These are phyloP conservation scores for Collybiopsis luxurians DNA, from an alignment of 768 basidiomycete genomes.

Conservation along the genomic window DNA sequence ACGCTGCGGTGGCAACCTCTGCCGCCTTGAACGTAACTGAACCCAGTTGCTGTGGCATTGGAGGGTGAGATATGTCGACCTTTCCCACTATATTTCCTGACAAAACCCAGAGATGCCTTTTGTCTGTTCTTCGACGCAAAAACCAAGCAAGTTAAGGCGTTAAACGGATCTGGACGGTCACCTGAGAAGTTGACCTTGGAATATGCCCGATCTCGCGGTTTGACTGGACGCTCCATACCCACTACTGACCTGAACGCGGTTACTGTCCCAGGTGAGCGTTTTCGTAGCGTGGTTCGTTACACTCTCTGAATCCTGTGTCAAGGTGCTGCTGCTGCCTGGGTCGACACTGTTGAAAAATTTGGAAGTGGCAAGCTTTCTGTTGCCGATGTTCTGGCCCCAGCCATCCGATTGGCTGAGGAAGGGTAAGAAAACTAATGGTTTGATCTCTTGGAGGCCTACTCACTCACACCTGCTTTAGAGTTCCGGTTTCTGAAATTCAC, in stretches of 20 bases:
- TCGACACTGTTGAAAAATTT: slow-evolving; percentile 80
- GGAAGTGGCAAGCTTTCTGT: slow-evolving; percentile 68
- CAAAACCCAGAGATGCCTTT: slow-evolving; percentile 69
- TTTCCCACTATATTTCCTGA: slow-evolving; percentile 6
- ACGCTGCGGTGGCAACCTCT: slow-evolving; percentile 92
- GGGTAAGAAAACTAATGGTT: slow-evolving; percentile 48
- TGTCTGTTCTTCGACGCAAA: slow-evolving; percentile 90
- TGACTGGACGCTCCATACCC: slow-evolving; percentile 70
- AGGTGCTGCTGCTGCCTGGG: slow-evolving; percentile 95
- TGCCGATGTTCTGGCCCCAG: slow-evolving; percentile 80
- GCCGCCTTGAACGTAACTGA: slow-evolving; percentile 93
- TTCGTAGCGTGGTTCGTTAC: neutral
- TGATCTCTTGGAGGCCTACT: neutral
- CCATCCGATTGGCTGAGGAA: slow-evolving; percentile 88
- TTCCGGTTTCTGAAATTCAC: slow-evolving; percentile 85
- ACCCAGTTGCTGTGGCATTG: slow-evolving; percentile 87
- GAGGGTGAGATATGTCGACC: slow-evolving; percentile 54
- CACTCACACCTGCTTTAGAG: slow-evolving; percentile 38
- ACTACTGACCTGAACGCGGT: slow-evolving; percentile 83
- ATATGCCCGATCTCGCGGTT: slow-evolving; percentile 64
- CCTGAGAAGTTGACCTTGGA: slow-evolving; percentile 79
- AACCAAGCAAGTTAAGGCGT: slow-evolving; percentile 75
- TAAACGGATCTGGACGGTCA: slow-evolving; percentile 91
- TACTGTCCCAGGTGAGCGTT: slow-evolving; percentile 69
- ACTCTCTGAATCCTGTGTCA: slow-evolving; percentile 13